phyloP scores from a whole-genome alignment of 2,329 filamentous ascomycete genomes.

The Fusarium camptoceras region DNA sequence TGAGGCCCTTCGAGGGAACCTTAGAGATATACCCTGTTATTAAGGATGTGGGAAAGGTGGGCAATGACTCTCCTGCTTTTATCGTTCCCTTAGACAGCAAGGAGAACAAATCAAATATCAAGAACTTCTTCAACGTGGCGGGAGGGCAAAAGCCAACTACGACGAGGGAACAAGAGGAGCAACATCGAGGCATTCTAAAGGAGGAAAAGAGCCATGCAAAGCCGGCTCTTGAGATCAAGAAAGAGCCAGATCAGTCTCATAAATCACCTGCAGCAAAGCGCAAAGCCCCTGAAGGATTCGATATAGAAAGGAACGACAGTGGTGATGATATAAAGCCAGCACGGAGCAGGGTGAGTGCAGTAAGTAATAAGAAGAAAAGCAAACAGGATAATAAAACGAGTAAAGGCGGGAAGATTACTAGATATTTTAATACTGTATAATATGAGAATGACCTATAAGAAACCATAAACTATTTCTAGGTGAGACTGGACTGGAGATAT shows the following conservation, averaged over 20 bases:
- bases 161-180: slow-evolving; percentile 45
- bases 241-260: background rate
- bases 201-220: background rate
- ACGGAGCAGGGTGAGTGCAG: background rate
- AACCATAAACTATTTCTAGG: background rate
- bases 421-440: background rate
- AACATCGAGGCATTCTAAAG: background rate
- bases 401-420: background rate
- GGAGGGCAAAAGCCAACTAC: slow-evolving; percentile 53
- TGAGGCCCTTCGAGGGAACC: slow-evolving; percentile 83
- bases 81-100: slow-evolving; percentile 84
- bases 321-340: background rate
- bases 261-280: background rate
- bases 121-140: slow-evolving; percentile 83
- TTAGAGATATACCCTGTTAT: slow-evolving; percentile 88
- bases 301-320: background rate
- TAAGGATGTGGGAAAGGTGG: slow-evolving; percentile 93
- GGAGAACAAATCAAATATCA: slow-evolving; percentile 93
- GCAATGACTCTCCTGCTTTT: slow-evolving; percentile 87
- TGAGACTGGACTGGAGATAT: background rate
- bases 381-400: background rate
- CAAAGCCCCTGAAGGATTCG: background rate
- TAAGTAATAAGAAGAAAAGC: background rate
- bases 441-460: background rate
- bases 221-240: background rate